Conservation (phyloP, 768 basidiomycete species). For the Boletus reticulatus region DNA sequence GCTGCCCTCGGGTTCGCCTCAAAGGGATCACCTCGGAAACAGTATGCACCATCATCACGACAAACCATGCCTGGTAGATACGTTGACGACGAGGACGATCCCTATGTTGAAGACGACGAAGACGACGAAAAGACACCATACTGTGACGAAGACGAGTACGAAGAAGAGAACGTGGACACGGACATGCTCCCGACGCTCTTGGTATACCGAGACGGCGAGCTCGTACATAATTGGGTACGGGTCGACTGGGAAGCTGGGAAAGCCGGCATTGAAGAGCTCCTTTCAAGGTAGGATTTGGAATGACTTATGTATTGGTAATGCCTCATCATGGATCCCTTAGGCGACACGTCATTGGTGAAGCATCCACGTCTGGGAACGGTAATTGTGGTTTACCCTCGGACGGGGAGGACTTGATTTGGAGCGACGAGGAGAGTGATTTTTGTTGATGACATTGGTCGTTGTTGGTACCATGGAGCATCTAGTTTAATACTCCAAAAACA, state of each 20-base stretch:
- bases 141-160: slow-evolving; percentile 42
- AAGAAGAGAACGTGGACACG: slow-evolving; percentile 67
- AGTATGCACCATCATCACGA: slow-evolving; percentile 4
- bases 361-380: slow-evolving; percentile 25
- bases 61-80: slow-evolving; percentile 23
- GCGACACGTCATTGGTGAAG: slow-evolving; percentile 26
- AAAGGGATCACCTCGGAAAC: slow-evolving; percentile 22
- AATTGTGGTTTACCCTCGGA: slow-evolving; percentile 49
- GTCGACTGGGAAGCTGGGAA: slow-evolving; percentile 82
- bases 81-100: slow-evolving; percentile 42
- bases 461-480: no score
- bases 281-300: slow-evolving; percentile 47
- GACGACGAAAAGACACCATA: slow-evolving; percentile 28
- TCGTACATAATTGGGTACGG: slow-evolving; percentile 87
- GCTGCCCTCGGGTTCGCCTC: slow-evolving; percentile 71
- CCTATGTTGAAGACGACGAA: slow-evolving; percentile 38
- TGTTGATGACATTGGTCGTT: no score
- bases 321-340: slow-evolving; percentile 4
- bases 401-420: slow-evolving; percentile 53
- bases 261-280: slow-evolving; percentile 65
- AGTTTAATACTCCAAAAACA: no score
- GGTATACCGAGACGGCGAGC: slow-evolving; percentile 74
- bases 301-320: background rate
- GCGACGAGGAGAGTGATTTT: slow-evolving; percentile 40
- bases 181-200: slow-evolving; percentile 80